Evolutionary conservation across 257 asterid genomes (phyloP).

Genomic region (Thymus mandschuricus): DNA sequence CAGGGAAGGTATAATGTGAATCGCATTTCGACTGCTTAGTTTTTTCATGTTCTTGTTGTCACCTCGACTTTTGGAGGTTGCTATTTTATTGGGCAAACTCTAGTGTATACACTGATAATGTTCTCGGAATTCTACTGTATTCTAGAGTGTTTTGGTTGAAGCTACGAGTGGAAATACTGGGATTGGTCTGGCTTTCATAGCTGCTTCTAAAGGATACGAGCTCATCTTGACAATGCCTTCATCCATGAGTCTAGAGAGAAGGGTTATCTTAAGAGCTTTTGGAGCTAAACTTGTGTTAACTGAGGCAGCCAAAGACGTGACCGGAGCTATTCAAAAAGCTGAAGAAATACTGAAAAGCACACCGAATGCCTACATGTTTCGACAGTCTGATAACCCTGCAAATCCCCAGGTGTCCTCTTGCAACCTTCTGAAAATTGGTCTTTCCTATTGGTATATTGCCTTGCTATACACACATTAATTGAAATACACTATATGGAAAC

Average conservation of each 20-base stretch:
- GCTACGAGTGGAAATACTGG: slow-evolving; percentile 99
- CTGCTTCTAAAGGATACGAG: slow-evolving; percentile 94
- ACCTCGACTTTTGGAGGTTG: neutral
- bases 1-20: slow-evolving; percentile 66
- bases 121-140: slow-evolving; percentile 29
- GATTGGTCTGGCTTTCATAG: slow-evolving; percentile 92
- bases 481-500: no score
- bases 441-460: neutral
- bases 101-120: neutral
- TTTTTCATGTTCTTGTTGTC: neutral
- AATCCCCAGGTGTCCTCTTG: slow-evolving; percentile 76
- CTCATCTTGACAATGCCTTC: slow-evolving; percentile 96
- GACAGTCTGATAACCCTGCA: slow-evolving; percentile 91
- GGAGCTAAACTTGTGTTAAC: slow-evolving; percentile 94
- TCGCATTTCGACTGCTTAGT: neutral
- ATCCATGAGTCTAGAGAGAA: slow-evolving; percentile 97
- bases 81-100: neutral
- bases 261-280: slow-evolving; percentile 90
- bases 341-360: slow-evolving; percentile 77
- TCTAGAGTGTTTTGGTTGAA: slow-evolving; percentile 87
- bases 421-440: neutral
- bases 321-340: slow-evolving; percentile 87
- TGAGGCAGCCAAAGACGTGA: slow-evolving; percentile 83
- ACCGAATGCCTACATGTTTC: slow-evolving; percentile 85
- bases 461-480: neutral